A percentile compares a stretch with the other conserved stretches of the same genome.
Conservation (phyloP, 2,329 filamentous ascomycete species). For the Sarocladium oryzae region DNA sequence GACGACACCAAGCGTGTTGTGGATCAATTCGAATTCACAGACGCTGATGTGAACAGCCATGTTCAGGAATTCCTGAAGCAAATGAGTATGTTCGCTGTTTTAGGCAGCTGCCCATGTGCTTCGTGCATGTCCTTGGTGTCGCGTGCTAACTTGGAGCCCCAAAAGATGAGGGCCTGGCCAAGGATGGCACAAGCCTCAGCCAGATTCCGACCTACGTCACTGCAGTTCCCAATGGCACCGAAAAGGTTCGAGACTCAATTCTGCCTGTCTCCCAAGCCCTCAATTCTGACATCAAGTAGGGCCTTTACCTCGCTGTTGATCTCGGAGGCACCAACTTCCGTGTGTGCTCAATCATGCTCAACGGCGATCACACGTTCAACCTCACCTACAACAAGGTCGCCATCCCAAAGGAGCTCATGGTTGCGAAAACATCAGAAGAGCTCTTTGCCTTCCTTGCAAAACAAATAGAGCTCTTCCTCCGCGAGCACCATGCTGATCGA, state of each 20-base stretch:
- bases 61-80: constrained; percentile 82
- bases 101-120: neutral
- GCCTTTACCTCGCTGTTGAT: constrained; percentile 92
- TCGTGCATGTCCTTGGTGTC: neutral
- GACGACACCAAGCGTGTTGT: constrained; percentile 75
- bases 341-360: constrained; percentile 89
- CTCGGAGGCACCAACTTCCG: constrained; percentile 98
- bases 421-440: constrained; percentile 75
- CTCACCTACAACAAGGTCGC: constrained; percentile 88
- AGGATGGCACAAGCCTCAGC: constrained; percentile 74
- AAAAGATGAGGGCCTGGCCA: constrained; percentile 71
- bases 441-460: constrained; percentile 90
- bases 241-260: constrained; percentile 60
- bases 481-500: constrained; percentile 81
- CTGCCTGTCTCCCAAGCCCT: neutral
- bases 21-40: constrained; percentile 76
- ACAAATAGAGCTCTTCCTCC: constrained; percentile 84
- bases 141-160: constrained; percentile 8
- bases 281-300: constrained; percentile 41
- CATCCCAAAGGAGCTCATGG: constrained; percentile 86
- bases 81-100: constrained; percentile 52
- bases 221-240: constrained; percentile 89
- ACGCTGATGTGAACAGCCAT: constrained; percentile 70
- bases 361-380: constrained; percentile 92
- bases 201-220: constrained; percentile 98